These are phyloP conservation scores for Bipolaris zeicola DNA, from an alignment of 2,329 filamentous ascomycete genomes.

Conservation along the genomic window DNA sequence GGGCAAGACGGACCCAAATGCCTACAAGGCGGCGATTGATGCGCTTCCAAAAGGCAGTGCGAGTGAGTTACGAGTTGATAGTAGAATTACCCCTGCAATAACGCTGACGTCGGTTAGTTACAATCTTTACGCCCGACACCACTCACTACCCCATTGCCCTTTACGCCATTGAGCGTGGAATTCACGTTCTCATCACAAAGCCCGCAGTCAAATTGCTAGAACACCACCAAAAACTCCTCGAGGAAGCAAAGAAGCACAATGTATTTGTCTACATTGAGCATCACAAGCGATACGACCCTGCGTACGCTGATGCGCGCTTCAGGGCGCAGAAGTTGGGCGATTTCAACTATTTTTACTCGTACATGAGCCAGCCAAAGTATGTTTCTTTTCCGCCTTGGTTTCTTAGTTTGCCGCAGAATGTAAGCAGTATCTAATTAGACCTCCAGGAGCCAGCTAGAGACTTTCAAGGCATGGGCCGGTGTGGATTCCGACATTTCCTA, in stretches of 20 bases:
- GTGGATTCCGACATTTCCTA: conserved; percentile 93
- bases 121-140: conserved; percentile 93
- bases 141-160: conserved; percentile 92
- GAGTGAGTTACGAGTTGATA: conserved; percentile 48
- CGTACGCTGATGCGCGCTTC: conserved; percentile 85
- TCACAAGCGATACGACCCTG: conserved; percentile 94
- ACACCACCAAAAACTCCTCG: conserved; percentile 78
- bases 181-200: conserved; percentile 94
- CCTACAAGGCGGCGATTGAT: conserved; percentile 90
- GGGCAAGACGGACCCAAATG: conserved; percentile 73
- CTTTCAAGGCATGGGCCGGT: conserved; percentile 93
- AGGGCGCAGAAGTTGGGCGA: conserved; percentile 79
- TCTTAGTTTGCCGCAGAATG: not conserved
- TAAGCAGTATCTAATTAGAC: conserved; percentile 66
- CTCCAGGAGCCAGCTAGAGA: conserved; percentile 88
- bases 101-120: conserved; percentile 58
- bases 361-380: conserved; percentile 77
- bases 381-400: conserved; percentile 48
- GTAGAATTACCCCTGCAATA: not conserved
- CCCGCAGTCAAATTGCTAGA: conserved; percentile 84
- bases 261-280: conserved; percentile 95
- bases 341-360: conserved; percentile 98
- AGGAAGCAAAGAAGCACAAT: conserved; percentile 71
- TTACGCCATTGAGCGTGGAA: conserved; percentile 84
- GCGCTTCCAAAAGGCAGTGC: conserved; percentile 79